These are phyloP conservation scores for Phytophthora europaea DNA, from an alignment of 352 stramenopile genomes.

Conservation along the genomic window DNA sequence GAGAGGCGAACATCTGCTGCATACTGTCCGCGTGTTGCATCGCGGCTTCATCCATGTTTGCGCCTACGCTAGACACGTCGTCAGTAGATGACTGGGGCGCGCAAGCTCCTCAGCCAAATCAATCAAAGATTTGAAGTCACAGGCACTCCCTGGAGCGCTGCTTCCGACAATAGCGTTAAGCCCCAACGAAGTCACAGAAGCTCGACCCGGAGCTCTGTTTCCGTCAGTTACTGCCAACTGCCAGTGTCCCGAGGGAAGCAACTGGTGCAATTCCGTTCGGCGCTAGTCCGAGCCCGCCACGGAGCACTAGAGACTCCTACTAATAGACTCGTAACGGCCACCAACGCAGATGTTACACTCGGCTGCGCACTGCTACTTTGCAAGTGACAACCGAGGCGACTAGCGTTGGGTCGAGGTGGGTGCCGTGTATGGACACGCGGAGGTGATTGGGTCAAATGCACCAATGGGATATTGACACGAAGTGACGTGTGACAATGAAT, in stretches of 20 bases:
- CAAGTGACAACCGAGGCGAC: no score
- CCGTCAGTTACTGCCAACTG: background rate
- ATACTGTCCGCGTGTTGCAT: conserved; percentile 2
- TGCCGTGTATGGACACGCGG: background rate
- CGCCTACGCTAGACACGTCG: background rate
- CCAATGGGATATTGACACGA: no score
- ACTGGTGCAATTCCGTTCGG: no score
- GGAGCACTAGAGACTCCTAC: no score
- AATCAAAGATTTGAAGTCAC: conserved; percentile 11
- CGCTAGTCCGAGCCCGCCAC: no score
- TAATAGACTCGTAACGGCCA: no score
- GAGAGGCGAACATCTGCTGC: conserved; percentile 13
- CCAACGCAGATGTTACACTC: no score
- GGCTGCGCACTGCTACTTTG: no score
- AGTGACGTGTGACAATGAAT: no score
- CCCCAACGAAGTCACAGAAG: conserved; percentile 13
- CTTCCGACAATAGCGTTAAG: background rate
- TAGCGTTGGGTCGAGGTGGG: no score
- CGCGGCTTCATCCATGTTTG: background rate
- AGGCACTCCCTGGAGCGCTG: conserved; percentile 8
- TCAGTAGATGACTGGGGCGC: conserved; percentile 4
- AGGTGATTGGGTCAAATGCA: no score
- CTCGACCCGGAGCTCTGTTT: background rate
- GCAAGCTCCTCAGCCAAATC: background rate
- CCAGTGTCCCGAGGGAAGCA: no score